Evolutionary conservation across 495 filamentous ascomycete genomes (phyloP).

Genomic region (Penicillium canariense): DNA sequence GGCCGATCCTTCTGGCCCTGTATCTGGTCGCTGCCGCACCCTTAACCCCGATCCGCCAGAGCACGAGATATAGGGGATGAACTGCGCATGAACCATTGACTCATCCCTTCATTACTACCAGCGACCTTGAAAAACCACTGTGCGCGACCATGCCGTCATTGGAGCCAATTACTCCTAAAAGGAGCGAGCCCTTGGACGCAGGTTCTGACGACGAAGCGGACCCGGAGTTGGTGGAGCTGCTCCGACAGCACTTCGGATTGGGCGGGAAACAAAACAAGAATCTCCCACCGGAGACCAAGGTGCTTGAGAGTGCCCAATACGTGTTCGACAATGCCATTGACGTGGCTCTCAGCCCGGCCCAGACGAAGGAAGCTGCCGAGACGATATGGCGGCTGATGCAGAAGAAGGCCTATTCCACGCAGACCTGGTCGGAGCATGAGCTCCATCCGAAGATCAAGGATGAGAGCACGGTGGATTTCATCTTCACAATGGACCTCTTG

Average conservation of each 20-base stretch:
- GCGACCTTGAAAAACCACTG: neutral
- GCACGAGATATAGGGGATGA: constrained; percentile 6
- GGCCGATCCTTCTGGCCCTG: neutral
- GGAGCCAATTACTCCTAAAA: constrained; percentile 16
- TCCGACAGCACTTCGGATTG: constrained; percentile 74
- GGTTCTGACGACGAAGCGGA: constrained; percentile 84
- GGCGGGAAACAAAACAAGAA: constrained; percentile 51
- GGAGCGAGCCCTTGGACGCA: constrained; percentile 15
- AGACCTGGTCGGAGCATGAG: constrained; percentile 83
- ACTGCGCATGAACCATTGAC: neutral
- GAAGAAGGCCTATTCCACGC: constrained; percentile 75
- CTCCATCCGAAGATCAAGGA: constrained; percentile 83
- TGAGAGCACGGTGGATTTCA: constrained; percentile 77
- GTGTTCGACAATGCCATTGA: constrained; percentile 93
- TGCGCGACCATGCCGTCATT: constrained; percentile 21
- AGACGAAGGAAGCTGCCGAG: constrained; percentile 76
- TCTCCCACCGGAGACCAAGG: constrained; percentile 65
- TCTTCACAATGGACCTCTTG: constrained; percentile 93
- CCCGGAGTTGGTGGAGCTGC: constrained; percentile 79
- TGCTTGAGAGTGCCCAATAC: constrained; percentile 78
- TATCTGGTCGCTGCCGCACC: constrained; percentile 6
- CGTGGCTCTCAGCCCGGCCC: constrained; percentile 75
- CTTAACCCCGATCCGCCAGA: neutral
- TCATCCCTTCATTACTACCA: neutral
- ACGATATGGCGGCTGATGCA: constrained; percentile 78